Conservation (phyloP, 148 eudicot genomes). For the Salicornia ramosissima region DNA sequence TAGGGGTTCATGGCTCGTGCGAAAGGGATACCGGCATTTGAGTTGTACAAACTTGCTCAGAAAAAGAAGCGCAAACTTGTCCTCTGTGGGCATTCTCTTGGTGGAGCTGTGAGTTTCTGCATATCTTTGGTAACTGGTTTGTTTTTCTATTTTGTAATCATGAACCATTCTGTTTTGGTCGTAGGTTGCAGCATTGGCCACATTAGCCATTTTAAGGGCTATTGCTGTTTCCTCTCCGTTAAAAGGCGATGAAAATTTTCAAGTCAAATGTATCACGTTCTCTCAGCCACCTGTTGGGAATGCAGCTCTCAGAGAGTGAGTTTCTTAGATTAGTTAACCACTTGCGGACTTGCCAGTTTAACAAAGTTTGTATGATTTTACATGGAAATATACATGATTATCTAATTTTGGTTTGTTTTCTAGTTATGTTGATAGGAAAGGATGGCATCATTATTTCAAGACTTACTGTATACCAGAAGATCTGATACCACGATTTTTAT, state of each 20-base stretch:
- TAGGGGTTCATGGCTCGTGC: conserved; percentile 99
- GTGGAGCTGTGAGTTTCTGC: conserved; percentile 84
- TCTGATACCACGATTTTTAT: conserved; percentile 82
- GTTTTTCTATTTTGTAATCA: conserved; percentile 1
- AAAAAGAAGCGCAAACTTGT: conserved; percentile 91
- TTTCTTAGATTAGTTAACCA: conserved; percentile 3
- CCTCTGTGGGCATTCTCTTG: conserved; percentile 98
- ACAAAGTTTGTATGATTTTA: conserved; percentile 4
- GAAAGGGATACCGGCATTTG: conserved; percentile 97
- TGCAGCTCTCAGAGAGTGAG: conserved; percentile 96
- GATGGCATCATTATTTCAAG: conserved; percentile 92
- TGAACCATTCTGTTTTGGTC: conserved; percentile 15
- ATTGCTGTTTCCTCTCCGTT: conserved; percentile 56
- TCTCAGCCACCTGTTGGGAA: conserved; percentile 99
- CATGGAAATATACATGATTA: background rate
- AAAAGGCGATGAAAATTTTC: conserved; percentile 69
- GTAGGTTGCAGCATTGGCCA: conserved; percentile 95
- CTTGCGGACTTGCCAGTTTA: background rate
- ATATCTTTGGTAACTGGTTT: conserved; percentile 13
- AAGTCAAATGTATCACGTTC: conserved; percentile 93
- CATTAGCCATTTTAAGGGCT: conserved; percentile 92
- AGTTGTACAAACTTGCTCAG: conserved; percentile 92
- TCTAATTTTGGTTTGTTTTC: conserved; percentile 14
- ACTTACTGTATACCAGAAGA: conserved; percentile 98
- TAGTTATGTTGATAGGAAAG: conserved; percentile 89